Conservation (phyloP, 164 flowering plant species). For the Magnolia changhungtana region DNA sequence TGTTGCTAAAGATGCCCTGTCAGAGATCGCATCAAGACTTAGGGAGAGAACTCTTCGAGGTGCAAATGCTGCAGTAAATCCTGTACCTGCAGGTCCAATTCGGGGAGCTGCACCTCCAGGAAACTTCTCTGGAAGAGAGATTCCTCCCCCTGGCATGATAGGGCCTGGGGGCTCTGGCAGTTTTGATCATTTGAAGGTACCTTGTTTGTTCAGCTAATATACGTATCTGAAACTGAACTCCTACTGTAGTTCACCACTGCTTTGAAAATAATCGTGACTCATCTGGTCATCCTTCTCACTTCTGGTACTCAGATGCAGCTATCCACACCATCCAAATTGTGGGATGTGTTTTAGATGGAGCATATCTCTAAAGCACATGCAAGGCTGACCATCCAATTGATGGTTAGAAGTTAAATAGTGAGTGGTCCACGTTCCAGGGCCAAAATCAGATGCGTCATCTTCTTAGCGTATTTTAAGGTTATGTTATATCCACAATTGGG, state of each 20-base stretch:
- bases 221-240: neutral
- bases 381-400: neutral
- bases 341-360: neutral
- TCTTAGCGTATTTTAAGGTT: neutral
- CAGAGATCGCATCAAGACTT: constrained; percentile 59
- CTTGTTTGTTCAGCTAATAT: constrained; percentile 6
- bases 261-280: neutral
- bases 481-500: neutral
- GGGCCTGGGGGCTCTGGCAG: constrained; percentile 41
- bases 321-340: neutral
- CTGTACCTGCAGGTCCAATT: constrained; percentile 34
- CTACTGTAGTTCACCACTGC: neutral
- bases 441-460: neutral
- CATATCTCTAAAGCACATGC: neutral
- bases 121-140: constrained; percentile 31
- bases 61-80: constrained; percentile 36
- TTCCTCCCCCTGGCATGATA: constrained; percentile 28
- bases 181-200: constrained; percentile 42
- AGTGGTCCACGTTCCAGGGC: neutral
- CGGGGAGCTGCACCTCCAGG: constrained; percentile 37
- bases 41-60: constrained; percentile 56
- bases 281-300: neutral
- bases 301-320: neutral
- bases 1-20: constrained; percentile 65
- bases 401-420: neutral